Percentiles rank a stretch among this genome's conserved stretches.
phyloP scores from a whole-genome alignment of 1,284 basidiomycete genomes.

The Microbotryomycetes sp. region DNA sequence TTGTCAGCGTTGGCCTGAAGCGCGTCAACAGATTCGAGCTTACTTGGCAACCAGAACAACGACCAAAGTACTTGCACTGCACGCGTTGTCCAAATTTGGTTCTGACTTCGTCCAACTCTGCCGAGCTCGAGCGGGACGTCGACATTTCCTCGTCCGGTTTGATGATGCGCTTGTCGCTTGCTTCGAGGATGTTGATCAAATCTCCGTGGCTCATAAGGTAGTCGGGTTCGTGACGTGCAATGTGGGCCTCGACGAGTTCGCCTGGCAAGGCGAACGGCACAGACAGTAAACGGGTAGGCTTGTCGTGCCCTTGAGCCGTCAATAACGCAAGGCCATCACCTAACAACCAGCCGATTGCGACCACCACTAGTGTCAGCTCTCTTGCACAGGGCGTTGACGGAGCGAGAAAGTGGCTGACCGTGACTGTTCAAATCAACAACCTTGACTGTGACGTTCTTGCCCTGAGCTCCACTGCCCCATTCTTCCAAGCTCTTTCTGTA shows the following conservation, averaged over 20 bases:
- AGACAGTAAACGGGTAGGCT: constrained; percentile 65
- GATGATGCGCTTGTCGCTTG: constrained; percentile 45
- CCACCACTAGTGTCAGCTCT: neutral
- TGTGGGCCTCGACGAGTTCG: constrained; percentile 62
- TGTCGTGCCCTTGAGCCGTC: constrained; percentile 39
- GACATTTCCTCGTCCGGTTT: constrained; percentile 54
- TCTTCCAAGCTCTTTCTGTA: constrained; percentile 46
- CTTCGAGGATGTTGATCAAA: constrained; percentile 60
- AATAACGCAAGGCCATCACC: constrained; percentile 63
- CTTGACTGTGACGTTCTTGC: constrained; percentile 51
- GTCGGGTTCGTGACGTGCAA: constrained; percentile 51
- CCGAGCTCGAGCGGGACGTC: neutral
- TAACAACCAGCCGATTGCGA: constrained; percentile 38
- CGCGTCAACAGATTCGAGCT: constrained; percentile 33
- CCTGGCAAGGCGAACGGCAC: constrained; percentile 76
- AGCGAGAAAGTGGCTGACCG: constrained; percentile 46
- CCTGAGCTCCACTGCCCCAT: constrained; percentile 24
- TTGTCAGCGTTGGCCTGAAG: constrained; percentile 62
- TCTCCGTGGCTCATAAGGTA: constrained; percentile 68
- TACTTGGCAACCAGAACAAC: constrained; percentile 49
- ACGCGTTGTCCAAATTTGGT: constrained; percentile 43
- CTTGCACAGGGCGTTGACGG: neutral
- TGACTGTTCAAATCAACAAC: constrained; percentile 58
- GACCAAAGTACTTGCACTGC: constrained; percentile 77
- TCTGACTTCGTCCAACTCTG: constrained; percentile 12